Percentiles rank a stretch among this genome's conserved stretches.
phyloP scores from a whole-genome alignment of 345 rosid genomes.

The Mallotus nudiflorus region DNA sequence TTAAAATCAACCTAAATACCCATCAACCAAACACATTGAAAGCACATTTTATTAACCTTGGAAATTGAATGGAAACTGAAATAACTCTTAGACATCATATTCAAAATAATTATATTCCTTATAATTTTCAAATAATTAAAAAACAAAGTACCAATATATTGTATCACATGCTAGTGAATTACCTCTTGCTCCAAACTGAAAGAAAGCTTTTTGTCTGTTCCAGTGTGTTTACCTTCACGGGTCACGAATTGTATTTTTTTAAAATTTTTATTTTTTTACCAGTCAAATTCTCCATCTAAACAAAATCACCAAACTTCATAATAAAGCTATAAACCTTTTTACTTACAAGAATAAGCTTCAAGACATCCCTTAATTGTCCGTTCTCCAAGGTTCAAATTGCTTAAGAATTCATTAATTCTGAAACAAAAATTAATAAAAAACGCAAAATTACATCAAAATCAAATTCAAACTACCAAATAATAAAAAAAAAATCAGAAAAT shows the following conservation, averaged over 20 bases:
- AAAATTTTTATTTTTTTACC: too few species aligned
- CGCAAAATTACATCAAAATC: background rate
- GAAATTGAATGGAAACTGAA: background rate
- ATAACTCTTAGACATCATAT: background rate
- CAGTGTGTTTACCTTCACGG: slow-evolving; percentile 84
- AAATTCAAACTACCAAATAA: background rate
- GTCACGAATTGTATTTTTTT: too few species aligned
- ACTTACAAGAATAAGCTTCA: slow-evolving; percentile 89
- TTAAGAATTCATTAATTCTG: slow-evolving; percentile 74
- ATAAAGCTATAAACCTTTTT: too few species aligned
- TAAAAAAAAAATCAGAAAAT: background rate
- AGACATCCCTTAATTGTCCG: slow-evolving; percentile 74
- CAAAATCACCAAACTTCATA: background rate
- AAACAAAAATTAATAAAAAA: background rate
- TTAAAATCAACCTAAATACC: background rate
- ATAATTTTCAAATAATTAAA: background rate
- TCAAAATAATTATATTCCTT: too few species aligned
- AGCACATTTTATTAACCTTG: background rate
- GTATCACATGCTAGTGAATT: background rate
- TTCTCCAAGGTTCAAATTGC: slow-evolving; percentile 72
- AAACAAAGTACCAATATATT: background rate
- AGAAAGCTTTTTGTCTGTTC: slow-evolving; percentile 79
- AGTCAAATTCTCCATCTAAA: background rate
- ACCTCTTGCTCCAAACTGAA: slow-evolving; percentile 96
- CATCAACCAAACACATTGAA: background rate